Base-by-base conservation (phyloP, 805 yeast species). In the Kodamaea jinghongensis region DNA sequence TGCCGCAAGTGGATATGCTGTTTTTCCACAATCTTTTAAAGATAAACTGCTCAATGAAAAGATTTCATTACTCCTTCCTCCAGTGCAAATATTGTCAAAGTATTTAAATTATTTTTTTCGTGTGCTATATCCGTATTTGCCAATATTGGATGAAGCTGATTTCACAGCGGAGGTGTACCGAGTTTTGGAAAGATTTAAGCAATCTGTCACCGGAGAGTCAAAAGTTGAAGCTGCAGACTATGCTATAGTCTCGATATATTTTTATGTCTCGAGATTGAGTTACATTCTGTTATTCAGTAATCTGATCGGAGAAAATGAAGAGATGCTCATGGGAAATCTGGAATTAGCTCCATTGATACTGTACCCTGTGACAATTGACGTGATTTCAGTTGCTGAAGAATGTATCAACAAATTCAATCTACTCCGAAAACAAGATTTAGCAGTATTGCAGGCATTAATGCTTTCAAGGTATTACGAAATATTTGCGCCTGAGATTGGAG, bases 81-180 rank as follows among this genome's bases (percentile, higher is more conserved):
- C 23, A 5, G 32, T 31, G 22, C 31, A 28, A n/a, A 42, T 37
- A 4, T 9, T 47, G 2, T 12, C 40, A 10, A 48, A 46, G 10
- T 47, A 44, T 32, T 23, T 50, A 28, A 31, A 31, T 10, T 43
- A 44, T 9, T 60, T 57, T 36, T 60, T 60, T 34, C 34, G 39
- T 12, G 43, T 48, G 4, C 43, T 60, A 6, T 59, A 58, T 35
- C 50, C 56, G 2, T 50, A 44, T 30, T 50, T 56, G 41, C 64
- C 65, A 1, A 51, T 56, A 27, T 31, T 60, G 17, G 65, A 60
- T 41, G 60, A 60, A 43, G 12, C 23, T 7, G 50, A 44, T 7
- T 56, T 59, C 27, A 47, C 44, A 29, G 38, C 31, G 7, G 42
- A 46, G 4, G 32, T 58, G 8, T 26, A 39, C 20, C 47, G 36